A percentile compares a stretch with the other conserved stretches of the same genome.
Evolutionary conservation across 352 stramenopile genomes (phyloP).

Genomic region (Phytopythium mirpurense): DNA sequence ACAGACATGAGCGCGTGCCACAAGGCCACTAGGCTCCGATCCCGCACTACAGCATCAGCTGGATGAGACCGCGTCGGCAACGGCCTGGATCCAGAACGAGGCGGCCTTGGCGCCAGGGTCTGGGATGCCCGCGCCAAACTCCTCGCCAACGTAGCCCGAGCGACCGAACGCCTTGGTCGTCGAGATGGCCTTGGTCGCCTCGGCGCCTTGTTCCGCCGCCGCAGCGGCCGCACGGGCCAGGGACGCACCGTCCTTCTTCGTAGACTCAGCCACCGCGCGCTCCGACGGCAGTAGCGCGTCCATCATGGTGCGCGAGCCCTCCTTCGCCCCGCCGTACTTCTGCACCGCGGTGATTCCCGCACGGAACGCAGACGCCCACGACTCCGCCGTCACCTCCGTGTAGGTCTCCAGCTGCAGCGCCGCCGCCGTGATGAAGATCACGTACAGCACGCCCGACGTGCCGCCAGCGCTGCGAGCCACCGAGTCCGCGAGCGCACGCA

Average conservation of each 20-base stretch:
- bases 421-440: conserved; percentile 88
- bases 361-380: conserved; percentile 51
- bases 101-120: conserved; percentile 94
- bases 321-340: conserved; percentile 91
- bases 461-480: conserved; percentile 86
- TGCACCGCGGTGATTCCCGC: conserved; percentile 78
- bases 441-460: conserved; percentile 92
- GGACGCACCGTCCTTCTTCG: conserved; percentile 16
- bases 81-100: conserved; percentile 82
- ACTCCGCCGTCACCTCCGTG: conserved; percentile 20
- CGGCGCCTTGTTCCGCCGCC: conserved; percentile 83
- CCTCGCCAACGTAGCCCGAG: conserved; percentile 87
- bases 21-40: too few species aligned
- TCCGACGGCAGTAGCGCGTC: conserved; percentile 92
- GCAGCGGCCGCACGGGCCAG: conserved; percentile 45
- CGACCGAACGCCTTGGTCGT: conserved; percentile 67
- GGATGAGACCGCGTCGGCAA: conserved; percentile 40
- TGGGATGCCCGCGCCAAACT: conserved; percentile 81
- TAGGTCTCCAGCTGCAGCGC: conserved; percentile 46
- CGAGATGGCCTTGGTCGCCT: conserved; percentile 89
- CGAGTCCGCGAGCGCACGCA: conserved; percentile 56
- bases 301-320: conserved; percentile 95
- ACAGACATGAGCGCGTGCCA: too few species aligned
- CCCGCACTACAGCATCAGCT: too few species aligned
- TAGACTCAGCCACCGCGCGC: conserved; percentile 28